These are phyloP conservation scores for Coprinopsis strossmayeri DNA, from an alignment of 768 basidiomycete genomes.

Conservation along the genomic window DNA sequence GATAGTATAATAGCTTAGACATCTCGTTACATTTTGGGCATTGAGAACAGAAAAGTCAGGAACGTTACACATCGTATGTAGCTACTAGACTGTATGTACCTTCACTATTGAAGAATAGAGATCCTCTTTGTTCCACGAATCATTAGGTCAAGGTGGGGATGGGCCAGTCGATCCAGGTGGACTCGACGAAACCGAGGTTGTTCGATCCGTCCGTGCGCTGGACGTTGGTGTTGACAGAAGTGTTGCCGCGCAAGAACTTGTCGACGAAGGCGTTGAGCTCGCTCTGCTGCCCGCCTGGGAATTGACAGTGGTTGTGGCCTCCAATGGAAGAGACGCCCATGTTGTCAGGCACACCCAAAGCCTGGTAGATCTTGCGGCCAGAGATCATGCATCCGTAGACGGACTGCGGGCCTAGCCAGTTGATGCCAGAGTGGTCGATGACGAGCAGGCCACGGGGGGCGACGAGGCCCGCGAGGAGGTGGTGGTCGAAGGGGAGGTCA, in stretches of 20 bases:
- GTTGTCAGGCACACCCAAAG: conserved; percentile 36
- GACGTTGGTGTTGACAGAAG: conserved; percentile 36
- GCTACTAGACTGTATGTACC: background rate
- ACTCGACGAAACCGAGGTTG: conserved; percentile 30
- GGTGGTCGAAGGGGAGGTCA: conserved; percentile 54
- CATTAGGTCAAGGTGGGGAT: conserved; percentile 34
- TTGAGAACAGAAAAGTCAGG: too few species aligned
- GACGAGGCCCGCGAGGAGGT: conserved; percentile 46
- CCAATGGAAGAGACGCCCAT: conserved; percentile 52
- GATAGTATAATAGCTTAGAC: too few species aligned
- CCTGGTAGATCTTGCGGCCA: conserved; percentile 43
- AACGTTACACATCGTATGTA: background rate
- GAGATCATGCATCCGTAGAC: conserved; percentile 46
- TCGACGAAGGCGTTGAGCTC: conserved; percentile 48
- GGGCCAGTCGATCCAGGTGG: conserved; percentile 45
- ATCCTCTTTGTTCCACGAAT: background rate
- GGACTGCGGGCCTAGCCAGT: conserved; percentile 48
- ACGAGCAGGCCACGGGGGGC: conserved; percentile 48
- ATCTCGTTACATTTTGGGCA: too few species aligned
- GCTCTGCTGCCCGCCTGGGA: conserved; percentile 39
- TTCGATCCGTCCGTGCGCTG: conserved; percentile 37
- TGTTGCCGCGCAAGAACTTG: conserved; percentile 45
- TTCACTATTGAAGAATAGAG: background rate
- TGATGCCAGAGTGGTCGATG: conserved; percentile 50
- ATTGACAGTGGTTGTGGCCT: conserved; percentile 48